Conservation (phyloP, 257 asterid genomes). For the Capsicum rhomboideum region DNA sequence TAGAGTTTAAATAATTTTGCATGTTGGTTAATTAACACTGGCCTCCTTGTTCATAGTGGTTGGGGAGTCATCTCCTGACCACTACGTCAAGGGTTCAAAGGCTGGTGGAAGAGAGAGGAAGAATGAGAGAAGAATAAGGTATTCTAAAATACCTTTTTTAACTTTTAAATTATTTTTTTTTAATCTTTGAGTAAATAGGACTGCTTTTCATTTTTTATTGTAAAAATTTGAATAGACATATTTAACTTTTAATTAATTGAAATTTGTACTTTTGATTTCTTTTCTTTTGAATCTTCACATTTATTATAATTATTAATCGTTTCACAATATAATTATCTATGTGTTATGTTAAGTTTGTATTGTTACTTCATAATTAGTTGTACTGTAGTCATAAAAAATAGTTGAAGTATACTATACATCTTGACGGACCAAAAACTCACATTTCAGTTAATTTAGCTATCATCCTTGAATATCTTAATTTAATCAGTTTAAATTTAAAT, state of each 20-base stretch:
- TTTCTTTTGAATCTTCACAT: not conserved
- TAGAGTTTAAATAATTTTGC: not conserved
- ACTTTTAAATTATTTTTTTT: not conserved
- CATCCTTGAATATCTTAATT: not conserved
- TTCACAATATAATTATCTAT: not conserved
- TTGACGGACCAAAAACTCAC: not conserved
- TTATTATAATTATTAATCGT: not conserved
- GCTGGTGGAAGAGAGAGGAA: not conserved
- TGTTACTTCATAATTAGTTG: not conserved
- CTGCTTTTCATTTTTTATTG: too few relatives aligned
- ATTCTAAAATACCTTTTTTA: not conserved
- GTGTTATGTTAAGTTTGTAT: not conserved
- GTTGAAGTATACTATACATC: not conserved
- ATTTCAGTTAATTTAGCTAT: not conserved
- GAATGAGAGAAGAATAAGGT: not conserved
- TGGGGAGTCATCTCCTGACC: not conserved
- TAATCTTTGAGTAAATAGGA: too few relatives aligned
- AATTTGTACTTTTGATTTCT: not conserved
- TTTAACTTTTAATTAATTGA: too few relatives aligned
- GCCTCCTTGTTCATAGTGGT: not conserved
- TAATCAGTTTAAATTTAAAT: too few relatives aligned
- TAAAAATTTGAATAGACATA: not conserved
- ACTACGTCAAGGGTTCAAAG: not conserved
- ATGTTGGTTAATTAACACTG: not conserved
- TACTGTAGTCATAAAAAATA: not conserved